Evolutionary conservation across 768 basidiomycete genomes (phyloP), one percentile per base, ranked within the genome.

Genomic region (Candolleomyces aberdarensis): DNA sequence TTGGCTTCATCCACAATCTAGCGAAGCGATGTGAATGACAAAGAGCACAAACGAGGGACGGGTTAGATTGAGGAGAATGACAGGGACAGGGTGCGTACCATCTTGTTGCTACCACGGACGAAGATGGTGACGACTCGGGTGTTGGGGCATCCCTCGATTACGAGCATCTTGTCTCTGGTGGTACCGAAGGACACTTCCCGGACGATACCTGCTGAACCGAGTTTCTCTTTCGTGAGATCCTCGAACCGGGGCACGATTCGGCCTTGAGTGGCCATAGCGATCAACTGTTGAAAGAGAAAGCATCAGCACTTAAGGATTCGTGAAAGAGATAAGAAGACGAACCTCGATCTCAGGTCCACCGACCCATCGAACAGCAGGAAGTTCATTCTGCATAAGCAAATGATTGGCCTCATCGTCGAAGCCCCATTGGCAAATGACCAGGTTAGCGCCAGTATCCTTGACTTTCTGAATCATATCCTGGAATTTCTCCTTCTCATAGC

Each of bases 351-450:
- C 97, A 3, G 97, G 97, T 22, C 97, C 97, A 62, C 97, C 97
- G 58, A 99, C 97, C 97, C 97, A 98, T 71, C 97, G 84, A 32
- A 98, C 96, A 31, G 97, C 92, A 47, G 97, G 97, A 40, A 99
- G 81, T 14, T 96, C 93, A 67, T 98, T 98, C 79, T 97, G 95
- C 93, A 98, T 94, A 64, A 99, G 75, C 67, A 98, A 66, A 72
- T 98, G 97, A 71, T 99, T 99, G 48, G 97, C 97, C 76, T 99
- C 97, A 70, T 99, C 97, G 71, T 99, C 97, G 71, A 99, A 99
- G 62, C 97, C 97, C 97, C 97, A 99, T 72, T 99, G 97, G 75
- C 97, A 99, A 67, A 99, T 98, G 65, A 99, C 97, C 61, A 99
- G 76, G 75, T 99, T 99, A 14, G 97, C 96, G 41, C 97, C 97